Evolutionary conservation across 2,329 filamentous ascomycete species (phyloP), one percentile per base, ranked within the genome.

Genomic region (Waltergamsia citrina): DNA sequence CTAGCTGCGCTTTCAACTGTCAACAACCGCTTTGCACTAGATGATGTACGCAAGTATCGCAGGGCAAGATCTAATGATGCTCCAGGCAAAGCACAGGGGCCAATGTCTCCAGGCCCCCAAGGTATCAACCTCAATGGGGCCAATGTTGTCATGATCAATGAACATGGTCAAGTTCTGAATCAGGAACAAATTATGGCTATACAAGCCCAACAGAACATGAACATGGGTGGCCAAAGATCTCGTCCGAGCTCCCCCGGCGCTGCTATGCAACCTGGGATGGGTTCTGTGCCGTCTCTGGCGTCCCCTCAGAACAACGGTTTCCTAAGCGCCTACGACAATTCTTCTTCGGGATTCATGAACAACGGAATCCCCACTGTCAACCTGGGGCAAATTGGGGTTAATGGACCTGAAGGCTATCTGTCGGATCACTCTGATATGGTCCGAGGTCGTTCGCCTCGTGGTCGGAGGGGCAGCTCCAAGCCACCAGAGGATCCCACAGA

Each of bases 401-500:
- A 71, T 28, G 71, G 74, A 29, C 78, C 79, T 42, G 87, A 93
- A 56, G 87, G 86, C 28, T 95, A 96, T 56, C 67, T 94, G 33
- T 94, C 90, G 18, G 92, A 96, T 52, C 86, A 94, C 52, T 93
- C 86, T 27, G 90, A 95, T 46, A 84, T 95, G 59, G 74, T 77
- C 37, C 83, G 92, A 42, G 92, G 92, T 33, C 80, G 92, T 37
- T 96, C 90, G 39, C 92, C 92, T 38, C 79, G 92, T 47, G 92
- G 92, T 48, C 79, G 92, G 42, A 75, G 92, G 46, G 92, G 92
- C 43, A 95, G 82, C 68, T 94, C 86, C 28, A 98, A 96, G 71
- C 92, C 92, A 20, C 92, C 92, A 30, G 92, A 98, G 67, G 92
- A 98, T 51, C 92, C 92, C 4, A 96, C 90, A 15, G 92, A 98